These are phyloP conservation scores for Microsporum canis DNA, from an alignment of 2,329 filamentous ascomycete species.

Conservation along the genomic window DNA sequence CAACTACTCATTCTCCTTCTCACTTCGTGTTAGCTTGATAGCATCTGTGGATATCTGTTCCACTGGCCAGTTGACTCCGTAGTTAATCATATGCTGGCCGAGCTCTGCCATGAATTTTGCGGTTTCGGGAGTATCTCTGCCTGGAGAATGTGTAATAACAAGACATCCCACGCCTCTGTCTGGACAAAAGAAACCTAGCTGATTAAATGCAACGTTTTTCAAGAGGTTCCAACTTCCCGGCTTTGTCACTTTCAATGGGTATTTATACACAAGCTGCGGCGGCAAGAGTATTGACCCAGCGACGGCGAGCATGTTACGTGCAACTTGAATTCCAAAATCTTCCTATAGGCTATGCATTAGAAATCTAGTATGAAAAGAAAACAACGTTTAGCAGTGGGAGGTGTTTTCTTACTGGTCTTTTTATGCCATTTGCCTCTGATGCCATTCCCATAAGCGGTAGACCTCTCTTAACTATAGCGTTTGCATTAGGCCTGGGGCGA, in stretches of 20 bases:
- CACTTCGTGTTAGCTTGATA: neutral
- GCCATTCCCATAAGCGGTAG: constrained; percentile 9
- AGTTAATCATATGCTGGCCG: neutral
- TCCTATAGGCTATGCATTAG: neutral
- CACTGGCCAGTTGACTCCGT: constrained; percentile 9
- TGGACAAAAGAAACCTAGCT: neutral
- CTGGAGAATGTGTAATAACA: neutral
- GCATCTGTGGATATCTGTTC: neutral
- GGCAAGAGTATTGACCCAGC: constrained; percentile 11
- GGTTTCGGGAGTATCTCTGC: neutral
- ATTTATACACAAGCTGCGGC: constrained; percentile 10
- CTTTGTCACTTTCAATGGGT: neutral
- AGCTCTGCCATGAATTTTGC: neutral
- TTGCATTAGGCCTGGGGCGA: constrained; percentile 52
- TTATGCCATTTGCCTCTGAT: neutral
- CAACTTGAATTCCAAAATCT: constrained; percentile 14
- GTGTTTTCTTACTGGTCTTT: constrained; percentile 6
- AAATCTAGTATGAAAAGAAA: neutral
- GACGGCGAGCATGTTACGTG: constrained; percentile 13
- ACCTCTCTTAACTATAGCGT: constrained; percentile 51
- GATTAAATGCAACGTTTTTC: neutral
- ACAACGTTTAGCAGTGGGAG: neutral
- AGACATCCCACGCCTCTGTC: neutral
- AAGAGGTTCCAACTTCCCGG: constrained; percentile 4
- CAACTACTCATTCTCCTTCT: neutral